Evolutionary conservation across 2,329 filamentous ascomycete species (phyloP), one percentile per base, ranked within the genome.

Genomic region (Cryphonectria carpinicola): DNA sequence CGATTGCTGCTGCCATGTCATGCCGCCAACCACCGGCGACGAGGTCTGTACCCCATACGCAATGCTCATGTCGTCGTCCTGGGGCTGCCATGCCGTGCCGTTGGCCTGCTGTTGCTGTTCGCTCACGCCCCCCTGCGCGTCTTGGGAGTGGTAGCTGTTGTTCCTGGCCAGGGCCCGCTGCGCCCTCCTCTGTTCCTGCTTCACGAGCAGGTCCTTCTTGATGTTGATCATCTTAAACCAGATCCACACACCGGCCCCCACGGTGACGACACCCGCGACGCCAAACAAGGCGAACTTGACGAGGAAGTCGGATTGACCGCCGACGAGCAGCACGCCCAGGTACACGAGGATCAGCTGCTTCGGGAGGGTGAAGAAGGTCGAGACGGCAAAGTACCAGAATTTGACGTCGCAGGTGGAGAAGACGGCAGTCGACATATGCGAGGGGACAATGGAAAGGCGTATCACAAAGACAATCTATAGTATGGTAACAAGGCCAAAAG

Each of bases 321-420:
- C 71, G 0, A 78, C 74, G 4, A 82, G 74, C 11, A 82, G 77
- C 7, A 82, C 80, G 39, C 81, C 81, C 5, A 83, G 74, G 70
- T 82, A 82, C 39, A 83, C 81, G 65, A 83, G 77, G 52, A 83
- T 78, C 69, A 83, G 78, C 71, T 83, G 81, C 72, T 83, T 83
- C 3, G 81, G 81, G 2, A 83, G 76, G 7, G 81, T 82, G 54
- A 82, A 68, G 73, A 82, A 79, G 22, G 81, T 82, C 3, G 81
- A 80, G 64, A 82, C 68, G 69, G 79, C 77, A 66, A 81, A 83
- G 67, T 78, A 74, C 80, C 81, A 82, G 75, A 83, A 83, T 63
- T 78, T 79, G 52, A 83, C 80, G 68, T 81, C 79, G 75, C 81
- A 82, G 39, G 80, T 81, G 13, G 81, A 80, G 71, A 83, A 83